Evolutionary conservation across 148 eudicot genomes (phyloP).

Genomic region (Nepenthes gracilis): DNA sequence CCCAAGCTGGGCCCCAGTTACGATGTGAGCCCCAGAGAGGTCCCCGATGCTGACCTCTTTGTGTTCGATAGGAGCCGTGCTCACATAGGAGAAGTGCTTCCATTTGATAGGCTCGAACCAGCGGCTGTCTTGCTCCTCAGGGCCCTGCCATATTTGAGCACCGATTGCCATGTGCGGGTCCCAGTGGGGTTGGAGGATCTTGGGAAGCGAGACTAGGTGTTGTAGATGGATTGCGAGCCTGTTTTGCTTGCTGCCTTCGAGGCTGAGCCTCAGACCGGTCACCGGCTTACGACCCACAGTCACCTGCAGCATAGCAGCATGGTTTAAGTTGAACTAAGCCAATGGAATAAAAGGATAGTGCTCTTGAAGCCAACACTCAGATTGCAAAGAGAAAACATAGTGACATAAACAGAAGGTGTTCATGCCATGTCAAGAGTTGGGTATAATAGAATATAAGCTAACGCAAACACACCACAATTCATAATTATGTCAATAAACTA

Average conservation of each 20-base stretch:
- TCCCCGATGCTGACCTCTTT: constrained; percentile 83
- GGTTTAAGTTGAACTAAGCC: neutral
- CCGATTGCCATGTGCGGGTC: constrained; percentile 92
- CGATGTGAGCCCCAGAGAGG: constrained; percentile 92
- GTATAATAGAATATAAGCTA: too few species aligned
- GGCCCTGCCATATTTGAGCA: constrained; percentile 95
- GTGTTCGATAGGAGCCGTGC: constrained; percentile 90
- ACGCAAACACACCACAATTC: too few species aligned
- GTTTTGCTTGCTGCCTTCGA: constrained; percentile 84
- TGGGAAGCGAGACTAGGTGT: constrained; percentile 87
- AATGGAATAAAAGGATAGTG: neutral
- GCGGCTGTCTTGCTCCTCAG: constrained; percentile 98
- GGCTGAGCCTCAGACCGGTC: constrained; percentile 73
- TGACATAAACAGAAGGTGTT: too few species aligned
- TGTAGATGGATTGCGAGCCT: constrained; percentile 83
- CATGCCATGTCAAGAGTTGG: too few species aligned
- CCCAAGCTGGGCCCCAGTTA: constrained; percentile 95
- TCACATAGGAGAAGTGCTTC: constrained; percentile 95
- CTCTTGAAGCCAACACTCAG: too few species aligned
- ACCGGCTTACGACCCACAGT: constrained; percentile 96
- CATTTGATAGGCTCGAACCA: constrained; percentile 99
- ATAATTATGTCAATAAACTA: too few species aligned
- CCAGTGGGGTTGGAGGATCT: constrained; percentile 96
- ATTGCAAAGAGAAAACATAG: too few species aligned
- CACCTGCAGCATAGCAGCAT: constrained; percentile 33